Evolutionary conservation across 345 rosid species (phyloP).

Genomic region (Psidium guajava): DNA sequence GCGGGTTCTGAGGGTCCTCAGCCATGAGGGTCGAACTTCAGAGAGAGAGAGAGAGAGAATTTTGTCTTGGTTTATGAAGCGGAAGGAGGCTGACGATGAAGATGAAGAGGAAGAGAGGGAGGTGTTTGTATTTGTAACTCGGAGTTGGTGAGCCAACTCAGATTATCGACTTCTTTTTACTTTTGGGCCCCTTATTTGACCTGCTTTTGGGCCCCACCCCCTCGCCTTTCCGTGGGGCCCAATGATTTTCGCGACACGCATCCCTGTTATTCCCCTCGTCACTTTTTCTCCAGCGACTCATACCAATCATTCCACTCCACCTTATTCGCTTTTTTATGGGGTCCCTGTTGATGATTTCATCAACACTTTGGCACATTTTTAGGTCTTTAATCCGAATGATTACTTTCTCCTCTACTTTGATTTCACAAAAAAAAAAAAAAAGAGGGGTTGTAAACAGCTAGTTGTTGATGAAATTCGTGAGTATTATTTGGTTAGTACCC

Average conservation of each 20-base stretch:
- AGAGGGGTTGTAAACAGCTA: not conserved
- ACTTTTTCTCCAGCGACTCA: not conserved
- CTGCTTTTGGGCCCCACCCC: not conserved
- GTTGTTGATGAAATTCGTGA: not conserved
- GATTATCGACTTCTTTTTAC: not conserved
- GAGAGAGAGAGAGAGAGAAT: not conserved
- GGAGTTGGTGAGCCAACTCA: not conserved
- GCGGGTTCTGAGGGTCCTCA: not conserved
- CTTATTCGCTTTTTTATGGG: not conserved
- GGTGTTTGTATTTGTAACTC: not conserved
- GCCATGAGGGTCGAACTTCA: not conserved
- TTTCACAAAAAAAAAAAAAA: not conserved
- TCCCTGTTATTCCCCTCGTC: not conserved
- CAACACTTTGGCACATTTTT: not conserved
- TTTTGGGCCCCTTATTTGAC: not conserved
- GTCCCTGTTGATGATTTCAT: not conserved
- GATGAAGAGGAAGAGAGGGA: not conserved
- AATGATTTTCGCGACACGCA: not conserved
- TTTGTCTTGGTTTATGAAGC: not conserved
- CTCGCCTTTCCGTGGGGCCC: not conserved
- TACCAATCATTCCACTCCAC: not conserved
- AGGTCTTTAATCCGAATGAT: not conserved
- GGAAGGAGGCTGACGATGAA: not conserved
- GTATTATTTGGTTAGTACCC: not conserved
- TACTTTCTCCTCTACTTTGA: not conserved